A percentile compares a stretch with the other conserved stretches of the same genome.
These are phyloP conservation scores for Sicyos edulis DNA, from an alignment of 306 rosid species.

Conservation along the genomic window DNA sequence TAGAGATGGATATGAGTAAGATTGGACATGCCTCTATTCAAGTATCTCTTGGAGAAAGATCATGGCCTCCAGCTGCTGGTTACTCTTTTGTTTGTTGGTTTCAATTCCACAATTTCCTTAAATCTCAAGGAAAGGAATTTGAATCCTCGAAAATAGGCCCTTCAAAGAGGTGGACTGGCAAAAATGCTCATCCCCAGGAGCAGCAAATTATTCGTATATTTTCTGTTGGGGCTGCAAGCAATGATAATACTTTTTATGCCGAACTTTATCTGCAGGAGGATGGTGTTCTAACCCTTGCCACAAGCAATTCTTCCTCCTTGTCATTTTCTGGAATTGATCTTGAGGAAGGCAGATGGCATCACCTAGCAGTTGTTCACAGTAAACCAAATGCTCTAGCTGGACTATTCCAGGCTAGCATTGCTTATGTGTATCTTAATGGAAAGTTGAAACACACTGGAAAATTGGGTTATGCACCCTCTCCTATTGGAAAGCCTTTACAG, in stretches of 20 bases:
- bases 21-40: conserved; percentile 92
- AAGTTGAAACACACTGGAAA: conserved; percentile 92
- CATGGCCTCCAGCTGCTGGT: conserved; percentile 99
- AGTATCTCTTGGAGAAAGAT: conserved; percentile 97
- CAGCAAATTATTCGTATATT: conserved; percentile 59
- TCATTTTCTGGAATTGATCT: conserved; percentile 90
- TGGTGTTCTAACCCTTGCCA: conserved; percentile 92
- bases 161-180: conserved; percentile 49
- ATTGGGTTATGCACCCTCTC: conserved; percentile 95
- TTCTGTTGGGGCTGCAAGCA: conserved; percentile 81
- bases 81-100: conserved; percentile 99
- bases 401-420: conserved; percentile 95
- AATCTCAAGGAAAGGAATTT: conserved; percentile 58
- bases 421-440: conserved; percentile 90
- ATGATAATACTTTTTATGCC: conserved; percentile 64
- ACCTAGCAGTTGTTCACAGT: conserved; percentile 94
- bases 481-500: conserved; percentile 85
- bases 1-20: conserved; percentile 95
- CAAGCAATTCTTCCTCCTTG: conserved; percentile 71
- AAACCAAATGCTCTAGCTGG: conserved; percentile 99
- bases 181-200: conserved; percentile 47
- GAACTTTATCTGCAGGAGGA: conserved; percentile 95
- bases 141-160: conserved; percentile 59
- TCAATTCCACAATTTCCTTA: conserved; percentile 73
- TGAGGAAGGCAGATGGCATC: conserved; percentile 99